phyloP scores from a whole-genome alignment of 768 basidiomycete genomes.

The Tulasnella calospora region DNA sequence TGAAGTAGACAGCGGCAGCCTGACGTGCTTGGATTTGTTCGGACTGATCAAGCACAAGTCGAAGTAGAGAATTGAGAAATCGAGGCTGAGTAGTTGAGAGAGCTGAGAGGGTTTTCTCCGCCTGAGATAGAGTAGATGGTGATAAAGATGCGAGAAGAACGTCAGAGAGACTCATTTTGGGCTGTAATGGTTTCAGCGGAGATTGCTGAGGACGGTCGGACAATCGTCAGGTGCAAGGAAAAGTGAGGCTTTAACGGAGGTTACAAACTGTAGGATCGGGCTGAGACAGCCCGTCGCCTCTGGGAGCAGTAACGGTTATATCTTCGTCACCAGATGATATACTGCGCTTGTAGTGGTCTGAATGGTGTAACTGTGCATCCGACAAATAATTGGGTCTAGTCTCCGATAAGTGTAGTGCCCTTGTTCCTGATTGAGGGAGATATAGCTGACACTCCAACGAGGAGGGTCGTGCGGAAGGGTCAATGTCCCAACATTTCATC shows the following conservation, averaged over 20 bases:
- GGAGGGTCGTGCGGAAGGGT: background rate
- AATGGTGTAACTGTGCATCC: too few relatives aligned
- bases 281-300: constrained; percentile 6
- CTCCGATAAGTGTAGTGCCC: too few relatives aligned
- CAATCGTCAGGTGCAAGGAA: background rate
- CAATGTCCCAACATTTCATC: background rate
- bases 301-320: background rate
- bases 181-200: background rate
- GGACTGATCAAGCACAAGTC: constrained; percentile 63
- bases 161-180: constrained; percentile 41
- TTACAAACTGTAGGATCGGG: background rate
- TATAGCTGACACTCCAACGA: background rate
- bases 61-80: constrained; percentile 74
- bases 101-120: constrained; percentile 68
- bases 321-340: too few relatives aligned
- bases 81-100: constrained; percentile 61
- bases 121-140: constrained; percentile 67
- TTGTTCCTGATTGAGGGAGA: background rate
- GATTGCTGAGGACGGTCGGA: background rate
- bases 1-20: constrained; percentile 84
- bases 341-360: too few relatives aligned
- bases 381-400: too few relatives aligned
- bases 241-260: background rate
- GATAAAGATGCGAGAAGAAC: constrained; percentile 69
- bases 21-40: constrained; percentile 69